These are phyloP conservation scores for Coemansia sp. DNA, from an alignment of 192 early-diverging fungal species.

Conservation along the genomic window DNA sequence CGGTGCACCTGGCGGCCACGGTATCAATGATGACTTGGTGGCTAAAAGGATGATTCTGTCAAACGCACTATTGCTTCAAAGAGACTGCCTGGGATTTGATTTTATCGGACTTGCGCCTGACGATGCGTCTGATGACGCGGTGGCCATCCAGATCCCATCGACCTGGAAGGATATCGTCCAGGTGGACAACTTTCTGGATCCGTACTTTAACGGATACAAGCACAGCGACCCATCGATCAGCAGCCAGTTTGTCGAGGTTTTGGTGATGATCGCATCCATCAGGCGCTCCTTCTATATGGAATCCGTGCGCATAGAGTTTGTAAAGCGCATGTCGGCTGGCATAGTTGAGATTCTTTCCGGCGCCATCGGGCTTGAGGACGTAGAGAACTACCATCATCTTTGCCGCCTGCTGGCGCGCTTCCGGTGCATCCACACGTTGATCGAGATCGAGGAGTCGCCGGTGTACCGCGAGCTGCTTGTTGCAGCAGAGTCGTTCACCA, in stretches of 20 bases:
- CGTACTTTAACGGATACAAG: conserved; percentile 69
- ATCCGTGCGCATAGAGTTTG: conserved; percentile 64
- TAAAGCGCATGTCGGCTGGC: conserved; percentile 70
- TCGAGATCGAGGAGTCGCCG: conserved; percentile 74
- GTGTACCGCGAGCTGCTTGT: conserved; percentile 58
- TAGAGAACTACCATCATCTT: conserved; percentile 83
- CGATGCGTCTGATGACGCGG: conserved; percentile 76
- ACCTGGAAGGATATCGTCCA: conserved; percentile 77
- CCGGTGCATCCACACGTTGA: conserved; percentile 75
- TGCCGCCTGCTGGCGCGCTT: conserved; percentile 80
- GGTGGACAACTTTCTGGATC: conserved; percentile 66
- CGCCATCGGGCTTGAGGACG: conserved; percentile 65
- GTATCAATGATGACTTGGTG: conserved; percentile 30
- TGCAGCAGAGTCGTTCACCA: conserved; percentile 24
- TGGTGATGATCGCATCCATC: conserved; percentile 76
- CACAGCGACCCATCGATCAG: conserved; percentile 59
- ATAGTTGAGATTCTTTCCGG: conserved; percentile 65
- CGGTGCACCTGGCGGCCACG: neutral
- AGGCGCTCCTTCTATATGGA: conserved; percentile 87
- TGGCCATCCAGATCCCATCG: conserved; percentile 70
- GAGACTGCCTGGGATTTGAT: conserved; percentile 75
- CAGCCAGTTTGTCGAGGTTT: conserved; percentile 72
- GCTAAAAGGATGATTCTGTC: conserved; percentile 47
- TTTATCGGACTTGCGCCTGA: conserved; percentile 79
- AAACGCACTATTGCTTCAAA: conserved; percentile 60